Evolutionary conservation across 495 filamentous ascomycete genomes (phyloP), one percentile per base, ranked within the genome.

Genomic region (Tricharina praecox): DNA sequence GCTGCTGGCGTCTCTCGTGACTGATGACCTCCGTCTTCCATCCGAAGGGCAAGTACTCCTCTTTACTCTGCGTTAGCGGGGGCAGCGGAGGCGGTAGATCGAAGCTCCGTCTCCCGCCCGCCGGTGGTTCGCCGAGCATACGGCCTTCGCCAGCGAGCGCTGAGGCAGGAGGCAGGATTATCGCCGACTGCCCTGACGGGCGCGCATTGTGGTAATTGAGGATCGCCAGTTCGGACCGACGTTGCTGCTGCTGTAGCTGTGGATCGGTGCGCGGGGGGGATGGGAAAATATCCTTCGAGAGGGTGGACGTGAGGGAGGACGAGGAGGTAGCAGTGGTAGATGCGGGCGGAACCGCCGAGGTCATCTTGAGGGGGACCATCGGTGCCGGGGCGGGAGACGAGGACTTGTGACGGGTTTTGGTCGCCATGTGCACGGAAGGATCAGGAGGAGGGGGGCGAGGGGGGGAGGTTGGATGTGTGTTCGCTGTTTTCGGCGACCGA

Each of bases 311-410:
- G 19, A 40, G 10, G 34, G 36, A 40, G 35, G 21, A 32, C 35
- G 5, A 40, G 39, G 47, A n/a, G n/a, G n/a, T 57, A 40, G 11
- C 20, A 15, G 45, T 53, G 32, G 35, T 35, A 10, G 1, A 38
- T 16, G 26, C 18, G 15, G 23, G 36, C 38, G 24, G 23, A 33
- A 21, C 13, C 30, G 18, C 45, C 13, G 30, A 47, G 18, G 45
- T 47, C 45, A 47, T 47, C 3, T n/a, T n/a, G n/a, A n/a, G n/a
- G n/a, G n/a, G n/a, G n/a, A n/a, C n/a, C n/a, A 24, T 40, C 45
- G 55, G 34, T 2, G 66, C 63, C 32, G 68, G 69, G 15, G 66
- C 61, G 19, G 63, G 56, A 39, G 63, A 64, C 24, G 62, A 40
- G 19, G 62, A 63, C 45, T 64, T 64, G 50, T 53, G 62, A 45